Base-by-base conservation (phyloP, 768 basidiomycete species). In the Solioccasus polychromus region DNA sequence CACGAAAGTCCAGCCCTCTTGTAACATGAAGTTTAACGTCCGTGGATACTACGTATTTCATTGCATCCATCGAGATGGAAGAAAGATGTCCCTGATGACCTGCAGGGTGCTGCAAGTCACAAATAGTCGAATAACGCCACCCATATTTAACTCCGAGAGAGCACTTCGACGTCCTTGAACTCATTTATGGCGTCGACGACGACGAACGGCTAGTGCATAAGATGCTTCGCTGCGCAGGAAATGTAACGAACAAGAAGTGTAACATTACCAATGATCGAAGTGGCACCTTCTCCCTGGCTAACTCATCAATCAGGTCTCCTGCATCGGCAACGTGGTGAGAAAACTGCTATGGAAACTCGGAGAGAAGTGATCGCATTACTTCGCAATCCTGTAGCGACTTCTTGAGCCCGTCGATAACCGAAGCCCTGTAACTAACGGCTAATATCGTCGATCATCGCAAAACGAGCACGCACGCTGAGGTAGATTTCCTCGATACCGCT, bases 221-320 rank as follows among this genome's bases (percentile, higher is more conserved):
- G 44, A 37, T 14, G 15, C 17, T 30, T 22, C 14, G 26, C 41
- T 22, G n/a, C 11, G 5, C 10, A 22, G 29, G 11, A 30, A 43
- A 24, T 18, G 1, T 22, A 12, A 74, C 86, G 59, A 58, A 92
- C 93, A 49, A 97, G 77, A 62, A 99, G 76, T 64, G 97, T 98
- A 57, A 99, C 93, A 51, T 88, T 92, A 72, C 98, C 96, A 44
- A 99, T 85, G 17, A 99, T 43, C 91, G 75, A 48, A 98, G n/a
- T n/a, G n/a, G n/a, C 96, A 0, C 95, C 96, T 61, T 98, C 96
- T 31, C n/a, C n/a, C n/a, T n/a, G n/a, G n/a, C n/a, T n/a, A n/a
- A n/a, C n/a, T n/a, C n/a, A n/a, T n/a, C n/a, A n/a, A n/a, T n/a
- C n/a, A n/a, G n/a, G n/a, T n/a, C n/a, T n/a, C n/a, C n/a, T n/a